These are phyloP conservation scores for Pyricularia sp. DNA, from an alignment of 2,329 filamentous ascomycete species.

Conservation along the genomic window DNA sequence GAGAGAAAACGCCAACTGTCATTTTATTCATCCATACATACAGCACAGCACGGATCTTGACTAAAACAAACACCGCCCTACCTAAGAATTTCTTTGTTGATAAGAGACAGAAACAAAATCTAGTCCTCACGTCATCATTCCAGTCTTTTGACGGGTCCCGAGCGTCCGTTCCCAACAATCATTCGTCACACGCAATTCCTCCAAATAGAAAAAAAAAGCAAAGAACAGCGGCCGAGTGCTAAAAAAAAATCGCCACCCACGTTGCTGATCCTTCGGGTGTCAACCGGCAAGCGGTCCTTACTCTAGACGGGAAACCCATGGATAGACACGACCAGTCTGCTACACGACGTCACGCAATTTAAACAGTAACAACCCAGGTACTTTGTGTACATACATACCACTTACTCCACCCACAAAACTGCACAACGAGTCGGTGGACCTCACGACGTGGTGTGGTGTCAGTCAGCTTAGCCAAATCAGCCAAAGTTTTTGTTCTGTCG, in stretches of 20 bases:
- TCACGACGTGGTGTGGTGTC: neutral
- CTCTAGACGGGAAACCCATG: neutral
- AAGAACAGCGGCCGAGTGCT: neutral
- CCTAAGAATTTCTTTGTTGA: neutral
- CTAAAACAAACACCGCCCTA: neutral
- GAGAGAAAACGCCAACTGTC: neutral
- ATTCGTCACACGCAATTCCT: neutral
- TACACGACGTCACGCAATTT: neutral
- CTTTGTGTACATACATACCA: neutral
- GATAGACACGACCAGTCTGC: neutral
- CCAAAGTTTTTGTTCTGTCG: neutral
- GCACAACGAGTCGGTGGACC: neutral
- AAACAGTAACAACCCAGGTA: neutral
- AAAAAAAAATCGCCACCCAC: neutral
- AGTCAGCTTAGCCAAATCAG: neutral
- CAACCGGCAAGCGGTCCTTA: neutral
- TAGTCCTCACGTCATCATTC: neutral
- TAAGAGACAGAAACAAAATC: neutral
- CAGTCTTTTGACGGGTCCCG: neutral
- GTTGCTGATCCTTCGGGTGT: neutral
- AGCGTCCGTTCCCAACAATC: neutral
- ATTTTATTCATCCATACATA: neutral
- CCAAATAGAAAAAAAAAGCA: neutral
- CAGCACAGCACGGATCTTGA: neutral
- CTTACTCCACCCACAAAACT: neutral